Conservation (phyloP, 768 basidiomycete species). For the Nidula microcarpa region DNA sequence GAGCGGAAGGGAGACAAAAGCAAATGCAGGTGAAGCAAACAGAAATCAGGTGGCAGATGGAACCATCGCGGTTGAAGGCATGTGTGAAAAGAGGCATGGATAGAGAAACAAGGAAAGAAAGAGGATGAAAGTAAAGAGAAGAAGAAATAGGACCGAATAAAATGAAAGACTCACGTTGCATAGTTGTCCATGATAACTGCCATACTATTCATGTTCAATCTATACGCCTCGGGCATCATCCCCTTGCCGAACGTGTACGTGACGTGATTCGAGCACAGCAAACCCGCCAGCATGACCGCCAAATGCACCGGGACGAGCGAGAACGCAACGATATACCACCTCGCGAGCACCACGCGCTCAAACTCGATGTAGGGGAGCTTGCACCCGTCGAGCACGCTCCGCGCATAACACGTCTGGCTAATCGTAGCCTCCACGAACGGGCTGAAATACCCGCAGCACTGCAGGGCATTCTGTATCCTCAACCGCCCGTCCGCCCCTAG, state of each 20-base stretch:
- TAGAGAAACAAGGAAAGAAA: too few species aligned
- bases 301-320: constrained; percentile 68
- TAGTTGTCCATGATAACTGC: constrained; percentile 85
- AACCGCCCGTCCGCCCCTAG: constrained; percentile 62
- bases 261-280: constrained; percentile 80
- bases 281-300: constrained; percentile 52
- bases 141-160: not conserved
- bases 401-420: constrained; percentile 70
- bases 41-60: too few species aligned
- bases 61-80: too few species aligned
- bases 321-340: constrained; percentile 69
- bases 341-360: constrained; percentile 48
- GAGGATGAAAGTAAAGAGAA: too few species aligned
- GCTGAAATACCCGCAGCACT: constrained; percentile 80
- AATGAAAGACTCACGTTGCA: constrained; percentile 48
- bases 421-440: constrained; percentile 80
- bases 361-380: constrained; percentile 60
- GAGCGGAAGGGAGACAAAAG: too few species aligned
- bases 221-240: constrained; percentile 83
- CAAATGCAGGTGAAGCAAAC: too few species aligned
- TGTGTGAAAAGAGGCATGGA: too few species aligned
- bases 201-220: constrained; percentile 71
- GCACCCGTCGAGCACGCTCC: constrained; percentile 71
- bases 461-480: constrained; percentile 67
- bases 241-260: constrained; percentile 88